Evolutionary conservation across 805 yeast species (phyloP), one percentile per base, ranked within the genome.

Genomic region (Candida silvicultrix): DNA sequence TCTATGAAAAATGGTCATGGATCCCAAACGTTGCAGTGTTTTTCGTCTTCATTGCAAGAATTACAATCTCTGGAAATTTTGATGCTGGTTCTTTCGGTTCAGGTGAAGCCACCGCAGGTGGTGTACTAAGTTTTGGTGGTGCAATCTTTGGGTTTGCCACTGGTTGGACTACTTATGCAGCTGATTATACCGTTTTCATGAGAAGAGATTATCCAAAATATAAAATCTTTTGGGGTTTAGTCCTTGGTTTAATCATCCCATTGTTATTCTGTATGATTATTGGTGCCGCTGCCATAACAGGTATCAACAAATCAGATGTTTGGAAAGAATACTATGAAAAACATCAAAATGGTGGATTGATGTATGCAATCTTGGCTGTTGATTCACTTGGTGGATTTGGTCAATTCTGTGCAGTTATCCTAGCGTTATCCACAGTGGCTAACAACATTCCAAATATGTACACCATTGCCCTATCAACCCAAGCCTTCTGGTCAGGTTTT

Each of bases 401-500:
- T 51, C 83, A 87, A 65, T 89, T 90, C 74, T 82, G 90, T 67
- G 79, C 90, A 67, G 97, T 90, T 29, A 28, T 90, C 18, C 71
- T 90, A 52, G 88, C 95, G 16, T 68, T 90, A 54, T 87, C 96
- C 29, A 88, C 96, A 29, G 84, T 90, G 47, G 83, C 96, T 53
- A 89, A 88, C 75, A 89, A 89, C 71, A 80, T 89, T 65, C 97
- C 97, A 66, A 89, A 89, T 73, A 82, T 89, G 85, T 90, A 90
- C 73, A 87, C 97, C 22, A 78, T 89, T 58, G 90, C 89, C 37
- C 74, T 90, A 60, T 82, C 89, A 53, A 89, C 89, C 32, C 97
- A 90, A 70, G 80, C 94, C 39, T 69, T 85, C 57, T 85, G 92
- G 85, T 78, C 85, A 46, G 80, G 78, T 52, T 77, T 89, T 60